Percentiles rank a stretch among this genome's conserved stretches.
Evolutionary conservation across 225 moss, liverwort and hornwort species (phyloP).

Genomic region (Pseudisothecium myosuroides): DNA sequence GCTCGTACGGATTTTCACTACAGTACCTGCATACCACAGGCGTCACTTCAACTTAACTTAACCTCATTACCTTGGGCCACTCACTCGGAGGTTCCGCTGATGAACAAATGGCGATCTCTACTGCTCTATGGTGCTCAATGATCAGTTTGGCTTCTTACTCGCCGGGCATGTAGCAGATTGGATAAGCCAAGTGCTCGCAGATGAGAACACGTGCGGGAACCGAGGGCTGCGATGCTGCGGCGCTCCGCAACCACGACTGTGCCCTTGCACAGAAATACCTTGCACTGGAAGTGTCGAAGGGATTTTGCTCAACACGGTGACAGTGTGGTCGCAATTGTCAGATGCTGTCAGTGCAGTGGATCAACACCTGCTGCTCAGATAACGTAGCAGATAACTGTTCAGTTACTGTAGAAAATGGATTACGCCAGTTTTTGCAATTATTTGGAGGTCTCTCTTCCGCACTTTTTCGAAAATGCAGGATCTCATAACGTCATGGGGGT

Average conservation of each 20-base stretch:
- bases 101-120: neutral
- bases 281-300: neutral
- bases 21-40: neutral
- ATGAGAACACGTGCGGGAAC: neutral
- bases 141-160: neutral
- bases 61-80: neutral
- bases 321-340: neutral
- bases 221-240: neutral
- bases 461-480: neutral
- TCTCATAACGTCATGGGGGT: neutral
- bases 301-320: neutral
- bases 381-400: neutral
- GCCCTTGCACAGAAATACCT: neutral
- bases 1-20: neutral
- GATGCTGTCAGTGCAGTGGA: neutral
- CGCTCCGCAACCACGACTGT: neutral
- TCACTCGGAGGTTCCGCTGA: neutral
- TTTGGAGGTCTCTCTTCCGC: neutral
- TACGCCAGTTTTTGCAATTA: neutral
- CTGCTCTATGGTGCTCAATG: neutral
- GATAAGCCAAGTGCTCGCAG: conserved; percentile 4
- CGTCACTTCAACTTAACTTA: neutral
- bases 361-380: neutral
- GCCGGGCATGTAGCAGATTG: neutral
- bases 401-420: neutral